These are phyloP conservation scores for Coelastrella sp. DNA, from an alignment of 139 green algal genomes.

Conservation along the genomic window DNA sequence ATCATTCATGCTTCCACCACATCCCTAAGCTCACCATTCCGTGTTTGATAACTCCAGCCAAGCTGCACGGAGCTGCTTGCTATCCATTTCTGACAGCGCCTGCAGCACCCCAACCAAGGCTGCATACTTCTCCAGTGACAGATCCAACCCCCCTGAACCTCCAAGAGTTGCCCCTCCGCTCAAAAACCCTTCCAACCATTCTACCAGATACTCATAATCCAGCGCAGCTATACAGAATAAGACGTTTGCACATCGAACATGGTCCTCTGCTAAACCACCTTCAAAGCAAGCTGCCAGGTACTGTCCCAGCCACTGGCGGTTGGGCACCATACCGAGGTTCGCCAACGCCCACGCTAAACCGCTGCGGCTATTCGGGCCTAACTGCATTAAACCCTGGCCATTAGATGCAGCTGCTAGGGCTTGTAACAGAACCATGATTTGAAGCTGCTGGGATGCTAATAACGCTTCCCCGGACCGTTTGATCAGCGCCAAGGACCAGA, in stretches of 20 bases:
- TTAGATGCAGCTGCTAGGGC: neutral
- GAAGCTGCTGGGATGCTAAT: slow-evolving; percentile 17
- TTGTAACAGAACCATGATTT: slow-evolving; percentile 24
- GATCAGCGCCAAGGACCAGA: slow-evolving; percentile 36
- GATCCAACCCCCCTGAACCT: neutral
- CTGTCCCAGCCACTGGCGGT: neutral
- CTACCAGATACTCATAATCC: slow-evolving; percentile 39
- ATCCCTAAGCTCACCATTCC: slow-evolving; percentile 26
- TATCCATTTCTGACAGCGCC: slow-evolving; percentile 34
- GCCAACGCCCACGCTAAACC: slow-evolving; percentile 19
- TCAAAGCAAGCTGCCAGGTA: slow-evolving; percentile 27
- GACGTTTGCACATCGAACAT: slow-evolving; percentile 18
- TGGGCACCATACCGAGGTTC: neutral
- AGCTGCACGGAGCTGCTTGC: slow-evolving; percentile 26
- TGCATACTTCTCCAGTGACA: slow-evolving; percentile 30
- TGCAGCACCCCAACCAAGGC: slow-evolving; percentile 14
- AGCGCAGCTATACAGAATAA: slow-evolving; percentile 41
- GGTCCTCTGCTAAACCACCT: slow-evolving; percentile 19
- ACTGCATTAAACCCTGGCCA: neutral
- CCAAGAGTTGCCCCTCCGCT: neutral
- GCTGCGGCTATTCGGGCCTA: neutral
- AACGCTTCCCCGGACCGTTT: neutral
- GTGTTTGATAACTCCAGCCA: slow-evolving; percentile 21
- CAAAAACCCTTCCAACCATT: slow-evolving; percentile 42
- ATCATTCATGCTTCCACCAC: neutral